Base-by-base conservation (phyloP, 2,329 filamentous ascomycete genomes). In the Diaporthe ampelina region DNA sequence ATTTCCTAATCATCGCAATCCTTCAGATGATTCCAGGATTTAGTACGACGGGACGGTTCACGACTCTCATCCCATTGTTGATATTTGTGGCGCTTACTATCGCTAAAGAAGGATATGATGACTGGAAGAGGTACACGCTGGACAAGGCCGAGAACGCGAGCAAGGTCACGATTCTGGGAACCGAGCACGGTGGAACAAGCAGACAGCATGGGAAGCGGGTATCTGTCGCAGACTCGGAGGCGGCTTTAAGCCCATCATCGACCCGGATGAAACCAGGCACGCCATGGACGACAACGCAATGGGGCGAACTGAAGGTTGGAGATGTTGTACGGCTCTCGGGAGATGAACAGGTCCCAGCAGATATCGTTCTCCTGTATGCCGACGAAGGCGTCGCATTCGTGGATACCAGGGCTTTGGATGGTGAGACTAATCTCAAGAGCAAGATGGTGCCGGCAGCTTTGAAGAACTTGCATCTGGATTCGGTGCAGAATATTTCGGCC, bases 51-150 rank as follows among this genome's bases (percentile, higher is more conserved):
- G 93, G 93, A 82, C 93, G 80, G 70, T 94, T 90, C 79, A 95
- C 93, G 7, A 95, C 93, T 1, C 92, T 95, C 78, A 86, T 94
- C 58, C 93, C 93, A 1, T 83, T 95, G 57, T 81, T 93, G 76
- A 92, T 95, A 81, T 95, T 95, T 81, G 93, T 97, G 58, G 86
- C 91, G 43, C 87, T 97, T 73, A 97, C 94, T 0, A 94, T 97
- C 79, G 88, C 88, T 37, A 97, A 97, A 81, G 95, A 97, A 84
- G 95, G 94, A 0, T 97, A 94, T 78, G 95, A 97, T 81, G 95
- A 97, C 82, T 92, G 93, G 79, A 91, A 94, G 78, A 88, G 95
- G 75, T 94, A 97, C 82, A 89, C 93, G 19, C 86, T 97, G 57
- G 95, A 97, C 80, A 95, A 92, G 79, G 90, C 94, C 26, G 95